Base-by-base conservation (phyloP, 2,329 filamentous ascomycete species). In the Arthrobotrys sphaeroides region DNA sequence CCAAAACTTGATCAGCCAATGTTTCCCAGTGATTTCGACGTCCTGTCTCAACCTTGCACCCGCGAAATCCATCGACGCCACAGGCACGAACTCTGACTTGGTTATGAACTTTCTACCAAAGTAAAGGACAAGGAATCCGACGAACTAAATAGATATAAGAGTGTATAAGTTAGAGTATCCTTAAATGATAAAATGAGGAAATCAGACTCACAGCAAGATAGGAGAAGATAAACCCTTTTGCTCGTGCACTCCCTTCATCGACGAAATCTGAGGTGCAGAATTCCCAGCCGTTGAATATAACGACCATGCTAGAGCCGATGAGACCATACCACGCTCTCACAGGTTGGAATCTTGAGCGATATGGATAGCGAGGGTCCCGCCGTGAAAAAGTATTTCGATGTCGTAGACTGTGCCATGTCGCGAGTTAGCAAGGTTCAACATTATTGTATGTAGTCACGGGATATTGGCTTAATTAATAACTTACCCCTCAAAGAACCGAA, bases 331-430 rank as follows among this genome's bases (percentile, higher is more conserved):
- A 78, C 36, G 79, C 80, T 69, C 79, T 79, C 18, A 78, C 47
- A 60, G 78, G 80, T 62, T 81, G 80, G 10, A 79, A 78, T 43
- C 79, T 78, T 13, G 80, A 81, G 59, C 80, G 80, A 45, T 81
- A 81, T 13, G 80, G 80, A 59, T 81, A 81, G 10, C 59, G 57
- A 13, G 77, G 77, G 36, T 80, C 78, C 7, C 66, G 33, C 5
- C 67, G 55, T 18, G 73, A 77, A 28, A 77, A 77, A 3, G 67
- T 66, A 28, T 69, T 75, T 38, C 72, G 47, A 26, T 75, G 72
- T 20, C 67, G 66, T 4, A 77, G 45, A 13, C 65, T 70, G 10
- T 24, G 2, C n/a, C n/a, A n/a, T n/a, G n/a, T n/a, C n/a, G 18
- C n/a, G 38, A 16, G 13, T 64, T 22, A 57, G 47, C 43, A 5